Percentiles rank a stretch among this genome's conserved stretches.
Evolutionary conservation across 2,329 filamentous ascomycete species (phyloP).

Genomic region (Clonostachys solani): DNA sequence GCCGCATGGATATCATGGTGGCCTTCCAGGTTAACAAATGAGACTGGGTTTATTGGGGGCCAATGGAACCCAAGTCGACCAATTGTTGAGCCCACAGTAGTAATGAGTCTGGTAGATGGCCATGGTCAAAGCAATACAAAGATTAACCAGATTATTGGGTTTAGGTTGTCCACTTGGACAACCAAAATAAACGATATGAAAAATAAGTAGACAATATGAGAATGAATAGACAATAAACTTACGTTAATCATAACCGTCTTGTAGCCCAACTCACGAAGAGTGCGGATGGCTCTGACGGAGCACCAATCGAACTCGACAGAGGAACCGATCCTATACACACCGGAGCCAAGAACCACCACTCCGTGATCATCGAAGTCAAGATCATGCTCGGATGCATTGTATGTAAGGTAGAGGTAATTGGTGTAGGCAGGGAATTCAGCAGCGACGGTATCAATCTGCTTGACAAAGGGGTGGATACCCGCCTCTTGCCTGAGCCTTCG

Average conservation of each 20-base stretch:
- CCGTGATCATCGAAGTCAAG: conserved; percentile 83
- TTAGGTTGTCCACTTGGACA: too few relatives aligned
- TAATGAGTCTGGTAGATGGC: too few relatives aligned
- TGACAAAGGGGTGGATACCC: conserved; percentile 83
- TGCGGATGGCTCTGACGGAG: conserved; percentile 89
- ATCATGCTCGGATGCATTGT: conserved; percentile 86
- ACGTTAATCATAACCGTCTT: conserved; percentile 94
- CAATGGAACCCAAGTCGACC: too few relatives aligned
- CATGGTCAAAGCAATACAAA: too few relatives aligned
- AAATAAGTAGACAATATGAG: neutral
- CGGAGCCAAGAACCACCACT: conserved; percentile 93
- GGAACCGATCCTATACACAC: conserved; percentile 94
- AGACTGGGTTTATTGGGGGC: too few relatives aligned
- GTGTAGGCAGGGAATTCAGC: conserved; percentile 93
- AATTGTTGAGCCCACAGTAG: too few relatives aligned
- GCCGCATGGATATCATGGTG: too few relatives aligned
- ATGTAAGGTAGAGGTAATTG: conserved; percentile 95
- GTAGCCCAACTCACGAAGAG: conserved; percentile 74
- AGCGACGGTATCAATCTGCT: conserved; percentile 98
- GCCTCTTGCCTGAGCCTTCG: conserved; percentile 80
- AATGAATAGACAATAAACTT: neutral
- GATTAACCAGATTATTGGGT: too few relatives aligned
- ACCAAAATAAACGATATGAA: conserved; percentile 5
- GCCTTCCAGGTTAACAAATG: too few relatives aligned
- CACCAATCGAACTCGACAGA: conserved; percentile 99